Evolutionary conservation across 2,329 filamentous ascomycete genomes (phyloP), one percentile per base, ranked within the genome.

Genomic region (Bipolaris cookei): DNA sequence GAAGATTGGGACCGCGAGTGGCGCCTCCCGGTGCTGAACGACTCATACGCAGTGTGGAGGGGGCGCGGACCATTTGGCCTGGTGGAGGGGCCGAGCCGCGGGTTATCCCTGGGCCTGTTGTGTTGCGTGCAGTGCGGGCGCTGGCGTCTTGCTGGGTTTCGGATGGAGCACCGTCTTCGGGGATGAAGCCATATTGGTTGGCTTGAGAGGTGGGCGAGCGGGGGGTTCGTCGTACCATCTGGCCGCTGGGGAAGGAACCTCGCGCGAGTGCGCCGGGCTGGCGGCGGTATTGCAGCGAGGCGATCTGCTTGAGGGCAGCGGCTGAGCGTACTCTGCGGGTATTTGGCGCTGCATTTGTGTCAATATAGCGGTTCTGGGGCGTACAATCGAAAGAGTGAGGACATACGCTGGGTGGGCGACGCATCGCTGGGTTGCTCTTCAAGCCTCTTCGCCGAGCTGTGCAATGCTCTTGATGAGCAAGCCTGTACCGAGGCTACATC

Each of bases 31-130:
- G 46, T 23, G 56, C 45, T 18, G 62, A 57, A 25, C 54, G 54
- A 13, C 37, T 59, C 21, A 71, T 62, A 30, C 68, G 66, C 23
- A 73, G 62, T 8, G 62, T 61, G 11, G 67, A 50, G 5, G 73
- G 73, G 7, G 71, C 72, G 63, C 72, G 72, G 18, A 66, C 67
- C 67, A 76, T 71, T 23, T 60, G 66, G 38, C 67, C 69, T 35
- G 61, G 61, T 5, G 67, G 65, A n/a, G 63, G 62, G 28, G 60
- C 54, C 23, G 54, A 35, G 43, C 51, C 56, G 21, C 45, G 59
- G 25, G 55, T 52, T 20, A 50, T 54, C 39, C 57, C 41, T 30
- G 56, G 58, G 25, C 58, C 50, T 39, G 50, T 47, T 25, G 55
- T 23, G 44, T 58, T 53, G 30, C 56, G 59, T 28, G 56, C 51